A percentile compares a stretch with the other conserved stretches of the same genome.
Conservation (phyloP, 2,329 filamentous ascomycete species). For the Apiospora phragmitis region DNA sequence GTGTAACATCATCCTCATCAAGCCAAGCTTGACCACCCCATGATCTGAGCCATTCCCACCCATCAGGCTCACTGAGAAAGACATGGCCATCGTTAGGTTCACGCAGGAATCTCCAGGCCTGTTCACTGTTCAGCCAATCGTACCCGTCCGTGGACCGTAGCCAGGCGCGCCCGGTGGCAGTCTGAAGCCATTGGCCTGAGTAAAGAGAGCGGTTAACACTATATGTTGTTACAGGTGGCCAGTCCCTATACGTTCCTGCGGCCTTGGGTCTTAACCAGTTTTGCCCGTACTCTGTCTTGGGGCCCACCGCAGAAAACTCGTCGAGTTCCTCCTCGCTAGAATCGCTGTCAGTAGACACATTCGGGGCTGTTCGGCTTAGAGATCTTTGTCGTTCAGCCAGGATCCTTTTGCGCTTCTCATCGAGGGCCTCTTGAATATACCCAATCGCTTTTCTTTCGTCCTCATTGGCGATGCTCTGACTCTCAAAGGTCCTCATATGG, state of each 20-base stretch:
- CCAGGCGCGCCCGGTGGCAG: background rate
- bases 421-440: background rate
- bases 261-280: background rate
- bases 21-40: background rate
- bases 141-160: background rate
- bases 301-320: background rate
- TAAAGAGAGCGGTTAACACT: no score
- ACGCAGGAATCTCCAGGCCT: background rate
- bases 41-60: background rate
- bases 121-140: background rate
- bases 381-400: no score
- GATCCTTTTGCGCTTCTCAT: no score
- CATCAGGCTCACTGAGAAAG: background rate
- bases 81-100: background rate
- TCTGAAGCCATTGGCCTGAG: background rate
- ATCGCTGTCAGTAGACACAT: no score
- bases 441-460: background rate
- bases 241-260: no score
- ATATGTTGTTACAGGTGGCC: no score
- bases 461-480: background rate
- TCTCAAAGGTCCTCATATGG: background rate
- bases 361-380: no score
- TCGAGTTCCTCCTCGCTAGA: background rate
- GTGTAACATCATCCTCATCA: background rate
- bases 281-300: background rate